Evolutionary conservation across 2,329 filamentous ascomycete genomes (phyloP).

Genomic region (Raffaelea deltoideospora): DNA sequence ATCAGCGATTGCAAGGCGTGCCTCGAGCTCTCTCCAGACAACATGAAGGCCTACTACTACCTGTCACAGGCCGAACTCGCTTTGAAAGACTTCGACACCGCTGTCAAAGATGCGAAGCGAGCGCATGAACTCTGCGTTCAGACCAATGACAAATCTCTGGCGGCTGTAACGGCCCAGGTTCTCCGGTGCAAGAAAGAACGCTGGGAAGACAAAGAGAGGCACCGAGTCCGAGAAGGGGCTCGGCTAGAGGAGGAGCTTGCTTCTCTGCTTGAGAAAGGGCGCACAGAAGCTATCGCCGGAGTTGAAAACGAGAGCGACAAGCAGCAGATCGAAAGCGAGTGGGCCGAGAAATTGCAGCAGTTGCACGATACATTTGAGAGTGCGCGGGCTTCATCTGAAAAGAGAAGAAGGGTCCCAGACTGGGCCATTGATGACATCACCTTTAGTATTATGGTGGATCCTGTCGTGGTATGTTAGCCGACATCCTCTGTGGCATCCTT

Average conservation of each 20-base stretch:
- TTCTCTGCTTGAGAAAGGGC: slow-evolving; percentile 30
- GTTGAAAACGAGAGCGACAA: slow-evolving; percentile 31
- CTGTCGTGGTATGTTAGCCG: slow-evolving; percentile 38
- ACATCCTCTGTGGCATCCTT: not conserved
- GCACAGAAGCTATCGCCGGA: slow-evolving; percentile 23
- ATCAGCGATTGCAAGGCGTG: slow-evolving; percentile 65
- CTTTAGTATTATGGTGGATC: slow-evolving; percentile 61
- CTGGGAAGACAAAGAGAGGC: slow-evolving; percentile 62
- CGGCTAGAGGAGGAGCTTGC: slow-evolving; percentile 47
- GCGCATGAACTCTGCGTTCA: slow-evolving; percentile 57
- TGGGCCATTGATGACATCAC: slow-evolving; percentile 65
- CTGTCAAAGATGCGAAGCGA: slow-evolving; percentile 50
- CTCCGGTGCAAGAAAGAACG: slow-evolving; percentile 70
- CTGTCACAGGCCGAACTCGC: slow-evolving; percentile 72
- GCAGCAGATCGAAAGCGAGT: slow-evolving; percentile 31
- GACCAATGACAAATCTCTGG: slow-evolving; percentile 49
- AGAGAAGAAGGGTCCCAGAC: slow-evolving; percentile 50
- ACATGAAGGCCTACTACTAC: slow-evolving; percentile 74
- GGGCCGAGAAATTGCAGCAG: slow-evolving; percentile 26
- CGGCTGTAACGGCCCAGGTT: slow-evolving; percentile 57
- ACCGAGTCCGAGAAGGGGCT: slow-evolving; percentile 37
- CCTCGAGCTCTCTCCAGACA: slow-evolving; percentile 48
- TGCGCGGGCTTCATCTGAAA: slow-evolving; percentile 27
- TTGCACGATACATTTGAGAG: slow-evolving; percentile 36
- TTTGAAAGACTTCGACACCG: slow-evolving; percentile 56